A percentile compares a stretch with the other conserved stretches of the same genome.
Evolutionary conservation across 2,329 filamentous ascomycete genomes (phyloP).

Genomic region (Paracoccidioides lutzii): DNA sequence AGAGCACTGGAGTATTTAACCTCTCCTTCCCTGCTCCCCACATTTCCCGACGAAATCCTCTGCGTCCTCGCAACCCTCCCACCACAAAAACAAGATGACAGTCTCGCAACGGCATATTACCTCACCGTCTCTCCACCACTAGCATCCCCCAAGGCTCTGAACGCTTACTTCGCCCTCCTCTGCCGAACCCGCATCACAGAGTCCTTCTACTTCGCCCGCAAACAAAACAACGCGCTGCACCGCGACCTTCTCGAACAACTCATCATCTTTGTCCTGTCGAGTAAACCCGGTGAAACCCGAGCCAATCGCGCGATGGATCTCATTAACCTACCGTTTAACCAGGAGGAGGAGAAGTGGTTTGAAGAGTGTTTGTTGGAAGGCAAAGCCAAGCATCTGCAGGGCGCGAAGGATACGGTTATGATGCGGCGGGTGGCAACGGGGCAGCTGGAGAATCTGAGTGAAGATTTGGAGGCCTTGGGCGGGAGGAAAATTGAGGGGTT

Average conservation of each 20-base stretch:
- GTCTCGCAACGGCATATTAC: conserved; percentile 64
- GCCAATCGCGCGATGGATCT: conserved; percentile 54
- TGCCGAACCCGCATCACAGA: conserved; percentile 55
- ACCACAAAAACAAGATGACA: conserved; percentile 41
- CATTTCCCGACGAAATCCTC: conserved; percentile 74
- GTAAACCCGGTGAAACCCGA: conserved; percentile 25
- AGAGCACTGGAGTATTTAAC: conserved; percentile 61
- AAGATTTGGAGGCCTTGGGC: conserved; percentile 25
- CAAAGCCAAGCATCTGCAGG: conserved; percentile 50
- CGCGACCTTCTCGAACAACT: conserved; percentile 55
- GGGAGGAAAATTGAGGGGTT: conserved; percentile 38
- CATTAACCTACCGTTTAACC: conserved; percentile 57
- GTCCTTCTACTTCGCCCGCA: conserved; percentile 59
- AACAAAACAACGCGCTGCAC: conserved; percentile 48
- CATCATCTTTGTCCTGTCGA: conserved; percentile 44
- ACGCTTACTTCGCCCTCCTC: conserved; percentile 57
- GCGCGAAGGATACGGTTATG: conserved; percentile 59
- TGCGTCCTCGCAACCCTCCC: conserved; percentile 51
- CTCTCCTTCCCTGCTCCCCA: conserved; percentile 64
- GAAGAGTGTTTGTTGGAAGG: conserved; percentile 53
- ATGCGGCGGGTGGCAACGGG: conserved; percentile 61
- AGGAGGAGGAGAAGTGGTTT: conserved; percentile 61
- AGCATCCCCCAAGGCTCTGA: conserved; percentile 48
- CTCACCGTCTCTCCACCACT: conserved; percentile 61
- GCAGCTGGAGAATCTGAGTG: conserved; percentile 26